Conservation (phyloP, 2,329 filamentous ascomycete species). For the Westerdykella ornata region DNA sequence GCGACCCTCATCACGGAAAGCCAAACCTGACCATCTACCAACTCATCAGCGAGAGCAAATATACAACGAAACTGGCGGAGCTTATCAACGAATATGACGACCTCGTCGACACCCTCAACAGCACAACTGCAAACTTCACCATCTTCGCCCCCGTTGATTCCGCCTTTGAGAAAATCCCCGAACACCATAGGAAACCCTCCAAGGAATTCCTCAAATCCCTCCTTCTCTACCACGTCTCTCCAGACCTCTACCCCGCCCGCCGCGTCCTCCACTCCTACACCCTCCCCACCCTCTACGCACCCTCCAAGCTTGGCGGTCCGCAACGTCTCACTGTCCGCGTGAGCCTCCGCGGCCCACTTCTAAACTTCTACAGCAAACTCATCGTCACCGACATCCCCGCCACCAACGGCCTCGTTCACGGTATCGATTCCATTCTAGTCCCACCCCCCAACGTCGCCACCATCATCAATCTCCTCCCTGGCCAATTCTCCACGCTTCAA, state of each 20-base stretch:
- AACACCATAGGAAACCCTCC: slow-evolving; percentile 53
- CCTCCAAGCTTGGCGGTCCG: slow-evolving; percentile 45
- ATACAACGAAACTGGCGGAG: slow-evolving; percentile 69
- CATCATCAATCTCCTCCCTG: slow-evolving; percentile 60
- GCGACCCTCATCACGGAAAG: slow-evolving; percentile 37
- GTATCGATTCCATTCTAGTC: slow-evolving; percentile 65
- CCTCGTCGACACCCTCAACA: slow-evolving; percentile 66
- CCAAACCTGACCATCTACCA: slow-evolving; percentile 72
- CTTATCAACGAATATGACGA: slow-evolving; percentile 67
- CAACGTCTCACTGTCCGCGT: slow-evolving; percentile 69
- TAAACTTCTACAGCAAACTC: slow-evolving; percentile 74
- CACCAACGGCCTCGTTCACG: slow-evolving; percentile 76
- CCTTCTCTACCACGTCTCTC: slow-evolving; percentile 67
- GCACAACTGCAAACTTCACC: slow-evolving; percentile 67
- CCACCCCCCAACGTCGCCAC: slow-evolving; percentile 62
- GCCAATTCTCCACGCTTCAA: slow-evolving; percentile 70
- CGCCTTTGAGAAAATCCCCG: slow-evolving; percentile 63
- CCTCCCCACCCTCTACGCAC: slow-evolving; percentile 62
- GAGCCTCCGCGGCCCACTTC: slow-evolving; percentile 54
- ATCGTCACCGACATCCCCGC: slow-evolving; percentile 63
- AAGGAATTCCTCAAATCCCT: slow-evolving; percentile 65
- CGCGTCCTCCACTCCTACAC: slow-evolving; percentile 66
- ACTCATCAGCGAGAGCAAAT: slow-evolving; percentile 66
- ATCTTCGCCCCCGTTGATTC: slow-evolving; percentile 72
- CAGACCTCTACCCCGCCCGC: slow-evolving; percentile 59